Percentiles rank a stretch among this genome's conserved stretches.
phyloP scores from a whole-genome alignment of 2,329 filamentous ascomycete genomes.

The Decorospora gaudefroyi region DNA sequence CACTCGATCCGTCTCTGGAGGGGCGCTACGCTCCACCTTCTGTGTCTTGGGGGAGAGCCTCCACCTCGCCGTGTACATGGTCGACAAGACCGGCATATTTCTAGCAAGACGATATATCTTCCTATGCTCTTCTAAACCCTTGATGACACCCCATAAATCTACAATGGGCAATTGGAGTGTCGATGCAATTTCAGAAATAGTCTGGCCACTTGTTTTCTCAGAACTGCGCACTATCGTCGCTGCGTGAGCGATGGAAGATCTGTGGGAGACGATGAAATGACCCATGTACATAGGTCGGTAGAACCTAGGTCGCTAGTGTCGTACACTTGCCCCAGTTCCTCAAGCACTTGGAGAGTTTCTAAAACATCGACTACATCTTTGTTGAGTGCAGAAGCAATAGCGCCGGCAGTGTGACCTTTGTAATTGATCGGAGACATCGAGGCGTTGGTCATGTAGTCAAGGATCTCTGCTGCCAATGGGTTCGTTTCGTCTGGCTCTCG shows the following conservation, averaged over 20 bases:
- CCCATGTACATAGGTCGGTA: slow-evolving; percentile 23
- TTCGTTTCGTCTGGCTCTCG: neutral
- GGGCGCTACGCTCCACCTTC: neutral
- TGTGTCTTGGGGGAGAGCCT: neutral
- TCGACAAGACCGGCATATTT: too few species aligned
- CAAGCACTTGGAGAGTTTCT: slow-evolving; percentile 7
- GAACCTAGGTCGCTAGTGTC: slow-evolving; percentile 20
- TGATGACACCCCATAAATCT: slow-evolving; percentile 3
- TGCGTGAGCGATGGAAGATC: slow-evolving; percentile 9
- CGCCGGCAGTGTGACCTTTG: slow-evolving; percentile 14
- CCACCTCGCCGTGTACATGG: too few species aligned
- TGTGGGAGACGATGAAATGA: slow-evolving; percentile 15
- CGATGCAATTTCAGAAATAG: slow-evolving; percentile 2
- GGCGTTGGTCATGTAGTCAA: slow-evolving; percentile 19
- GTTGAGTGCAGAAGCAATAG: slow-evolving; percentile 15
- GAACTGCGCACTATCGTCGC: neutral
- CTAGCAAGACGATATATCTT: neutral
- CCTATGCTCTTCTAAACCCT: neutral
- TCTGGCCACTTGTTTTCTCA: neutral
- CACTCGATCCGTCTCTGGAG: too few species aligned
- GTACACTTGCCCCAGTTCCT: slow-evolving; percentile 12
- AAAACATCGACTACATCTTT: neutral
- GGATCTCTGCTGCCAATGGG: slow-evolving; percentile 12
- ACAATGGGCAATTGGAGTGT: neutral
- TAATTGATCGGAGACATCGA: slow-evolving; percentile 20